A percentile compares a stretch with the other conserved stretches of the same genome.
These are phyloP conservation scores for Mallotus nudiflorus DNA, from an alignment of 345 rosid species.

Conservation along the genomic window DNA sequence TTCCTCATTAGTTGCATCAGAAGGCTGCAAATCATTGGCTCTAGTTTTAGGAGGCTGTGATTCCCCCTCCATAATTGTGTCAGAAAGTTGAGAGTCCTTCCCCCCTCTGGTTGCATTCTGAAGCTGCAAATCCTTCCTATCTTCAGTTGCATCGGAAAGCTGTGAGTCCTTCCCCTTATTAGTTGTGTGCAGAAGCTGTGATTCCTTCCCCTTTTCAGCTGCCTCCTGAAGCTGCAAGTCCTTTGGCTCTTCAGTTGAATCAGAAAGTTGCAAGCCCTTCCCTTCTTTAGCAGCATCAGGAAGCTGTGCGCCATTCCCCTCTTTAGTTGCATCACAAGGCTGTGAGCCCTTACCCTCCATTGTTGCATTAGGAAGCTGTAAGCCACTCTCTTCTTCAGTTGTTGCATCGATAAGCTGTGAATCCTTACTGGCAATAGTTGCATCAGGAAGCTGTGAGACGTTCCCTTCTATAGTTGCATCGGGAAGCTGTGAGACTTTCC, in stretches of 20 bases:
- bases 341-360: background rate
- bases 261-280: background rate
- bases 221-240: background rate
- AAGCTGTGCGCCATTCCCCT: background rate
- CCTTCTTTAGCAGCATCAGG: background rate
- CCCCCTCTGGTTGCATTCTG: background rate
- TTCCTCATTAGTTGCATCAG: constrained; percentile 7
- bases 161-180: background rate
- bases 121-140: background rate
- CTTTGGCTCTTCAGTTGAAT: background rate
- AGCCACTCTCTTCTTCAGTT: constrained; percentile 1
- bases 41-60: constrained; percentile 4
- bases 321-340: constrained; percentile 2
- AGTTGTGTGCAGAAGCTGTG: background rate
- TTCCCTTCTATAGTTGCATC: constrained; percentile 1
- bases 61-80: constrained; percentile 4
- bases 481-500: background rate
- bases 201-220: constrained; percentile 7
- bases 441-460: background rate
- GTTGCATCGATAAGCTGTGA: background rate
- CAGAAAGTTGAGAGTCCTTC: background rate
- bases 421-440: background rate
- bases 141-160: constrained; percentile 8
- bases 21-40: constrained; percentile 3
- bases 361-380: background rate